A percentile compares a stretch with the other conserved stretches of the same genome.
Conservation (phyloP, 176 grass and related monocot genomes). For the Phoenix dactylifera region DNA sequence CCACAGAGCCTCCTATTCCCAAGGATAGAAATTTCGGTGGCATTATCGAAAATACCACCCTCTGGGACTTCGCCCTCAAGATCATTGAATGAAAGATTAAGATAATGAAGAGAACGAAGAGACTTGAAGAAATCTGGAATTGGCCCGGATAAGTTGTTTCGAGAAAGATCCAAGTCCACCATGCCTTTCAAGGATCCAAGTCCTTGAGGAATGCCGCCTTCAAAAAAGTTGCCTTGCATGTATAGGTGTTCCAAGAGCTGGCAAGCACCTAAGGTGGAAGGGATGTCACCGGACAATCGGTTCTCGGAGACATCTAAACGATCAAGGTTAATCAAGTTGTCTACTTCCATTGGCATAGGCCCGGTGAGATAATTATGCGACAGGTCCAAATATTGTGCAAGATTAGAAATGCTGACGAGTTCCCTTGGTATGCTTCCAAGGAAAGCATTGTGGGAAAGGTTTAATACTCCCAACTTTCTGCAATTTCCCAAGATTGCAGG, state of each 20-base stretch:
- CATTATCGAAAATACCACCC: constrained; percentile 1
- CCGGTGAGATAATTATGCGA: constrained; percentile 2
- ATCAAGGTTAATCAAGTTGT: neutral
- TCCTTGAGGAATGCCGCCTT: neutral
- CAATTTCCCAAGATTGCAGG: neutral
- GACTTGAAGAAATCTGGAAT: constrained; percentile 1
- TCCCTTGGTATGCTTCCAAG: constrained; percentile 6
- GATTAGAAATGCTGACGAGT: neutral
- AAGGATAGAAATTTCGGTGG: neutral
- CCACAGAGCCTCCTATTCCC: constrained; percentile 41
- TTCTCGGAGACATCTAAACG: neutral
- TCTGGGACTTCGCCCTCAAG: constrained; percentile 12
- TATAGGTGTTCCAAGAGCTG: neutral
- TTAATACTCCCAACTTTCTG: neutral
- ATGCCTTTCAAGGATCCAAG: neutral
- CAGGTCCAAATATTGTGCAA: neutral
- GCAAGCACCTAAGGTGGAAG: neutral
- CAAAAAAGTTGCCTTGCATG: neutral
- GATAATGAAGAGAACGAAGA: neutral
- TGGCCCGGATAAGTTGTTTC: constrained; percentile 11
- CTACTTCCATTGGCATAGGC: constrained; percentile 1
- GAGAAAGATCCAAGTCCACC: neutral
- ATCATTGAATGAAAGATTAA: constrained; percentile 23
- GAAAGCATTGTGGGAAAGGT: constrained; percentile 1
- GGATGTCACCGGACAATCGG: neutral